Conservation (phyloP, 2,329 filamentous ascomycete species). For the Fusarium pseudocircinatum region DNA sequence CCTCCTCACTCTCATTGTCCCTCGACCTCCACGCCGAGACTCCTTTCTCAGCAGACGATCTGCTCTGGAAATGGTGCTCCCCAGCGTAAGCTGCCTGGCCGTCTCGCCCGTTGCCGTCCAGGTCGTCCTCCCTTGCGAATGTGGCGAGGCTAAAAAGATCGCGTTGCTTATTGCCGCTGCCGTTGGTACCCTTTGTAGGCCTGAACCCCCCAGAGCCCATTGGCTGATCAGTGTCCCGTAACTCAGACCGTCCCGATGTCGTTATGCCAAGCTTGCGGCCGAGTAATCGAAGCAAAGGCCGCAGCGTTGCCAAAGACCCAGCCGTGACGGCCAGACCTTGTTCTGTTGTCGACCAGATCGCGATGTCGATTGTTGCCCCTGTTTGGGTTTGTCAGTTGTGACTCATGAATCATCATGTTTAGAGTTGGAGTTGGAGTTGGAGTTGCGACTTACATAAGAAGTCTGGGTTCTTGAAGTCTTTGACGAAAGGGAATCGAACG, state of each 20-base stretch:
- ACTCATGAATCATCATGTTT: not conserved
- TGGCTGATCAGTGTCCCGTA: conserved; percentile 27
- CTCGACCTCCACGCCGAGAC: conserved; percentile 26
- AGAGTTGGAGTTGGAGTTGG: not conserved
- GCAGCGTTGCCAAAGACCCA: conserved; percentile 58
- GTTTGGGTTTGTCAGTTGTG: conserved; percentile 1
- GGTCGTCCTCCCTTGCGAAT: conserved; percentile 40
- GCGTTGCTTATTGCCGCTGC: conserved; percentile 17
- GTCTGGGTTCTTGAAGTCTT: conserved; percentile 51
- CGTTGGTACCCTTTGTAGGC: conserved; percentile 14
- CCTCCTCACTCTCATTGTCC: conserved; percentile 36
- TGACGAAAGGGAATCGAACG: conserved; percentile 52
- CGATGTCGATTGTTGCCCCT: conserved; percentile 54
- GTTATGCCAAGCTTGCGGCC: conserved; percentile 46
- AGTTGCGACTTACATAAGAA: conserved; percentile 53
- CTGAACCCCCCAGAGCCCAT: conserved; percentile 11
- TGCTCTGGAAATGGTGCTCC: conserved; percentile 22
- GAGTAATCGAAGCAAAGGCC: conserved; percentile 53
- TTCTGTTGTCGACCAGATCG: conserved; percentile 61
- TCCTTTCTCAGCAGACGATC: conserved; percentile 23
- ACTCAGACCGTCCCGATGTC: conserved; percentile 31
- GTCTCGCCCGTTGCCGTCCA: conserved; percentile 30
- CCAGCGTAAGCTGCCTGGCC: conserved; percentile 31
- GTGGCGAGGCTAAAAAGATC: conserved; percentile 44
- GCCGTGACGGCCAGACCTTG: conserved; percentile 59